A percentile compares a stretch with the other conserved stretches of the same genome.
Evolutionary conservation across 2,329 filamentous ascomycete genomes (phyloP).

Genomic region (Exophiala lecanii-corni): DNA sequence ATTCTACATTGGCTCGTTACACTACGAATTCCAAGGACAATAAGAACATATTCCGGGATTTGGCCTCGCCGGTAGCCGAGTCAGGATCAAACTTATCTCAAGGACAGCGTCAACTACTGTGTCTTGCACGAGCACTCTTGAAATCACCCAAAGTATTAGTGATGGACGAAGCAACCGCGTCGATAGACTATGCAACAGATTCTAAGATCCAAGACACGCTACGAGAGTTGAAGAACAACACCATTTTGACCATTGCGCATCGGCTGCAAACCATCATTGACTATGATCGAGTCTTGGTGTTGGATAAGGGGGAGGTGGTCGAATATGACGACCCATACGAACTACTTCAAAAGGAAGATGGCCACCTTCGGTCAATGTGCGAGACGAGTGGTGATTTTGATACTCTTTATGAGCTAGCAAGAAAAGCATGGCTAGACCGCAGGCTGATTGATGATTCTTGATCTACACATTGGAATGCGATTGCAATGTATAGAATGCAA

Average conservation of each 20-base stretch:
- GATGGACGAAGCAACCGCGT: slow-evolving; percentile 98
- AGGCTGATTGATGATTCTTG: slow-evolving; percentile 40
- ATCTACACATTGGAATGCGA: too few relatives aligned
- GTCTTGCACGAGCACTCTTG: slow-evolving; percentile 85
- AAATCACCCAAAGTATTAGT: slow-evolving; percentile 90
- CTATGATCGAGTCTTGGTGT: slow-evolving; percentile 93
- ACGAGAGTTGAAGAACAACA: slow-evolving; percentile 78
- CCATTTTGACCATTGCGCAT: slow-evolving; percentile 95
- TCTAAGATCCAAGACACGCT: slow-evolving; percentile 95
- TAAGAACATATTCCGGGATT: slow-evolving; percentile 90
- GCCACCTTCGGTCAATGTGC: slow-evolving; percentile 64
- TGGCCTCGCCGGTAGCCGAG: slow-evolving; percentile 77
- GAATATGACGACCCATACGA: slow-evolving; percentile 90
- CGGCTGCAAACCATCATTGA: slow-evolving; percentile 94
- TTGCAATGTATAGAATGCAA: too few relatives aligned
- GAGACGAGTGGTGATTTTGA: slow-evolving; percentile 64
- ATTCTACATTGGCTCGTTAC: slow-evolving; percentile 19
- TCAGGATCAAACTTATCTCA: slow-evolving; percentile 93
- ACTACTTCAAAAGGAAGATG: slow-evolving; percentile 66
- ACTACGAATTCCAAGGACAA: slow-evolving; percentile 52
- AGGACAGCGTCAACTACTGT: slow-evolving; percentile 90
- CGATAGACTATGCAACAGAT: slow-evolving; percentile 94
- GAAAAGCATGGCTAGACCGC: slow-evolving; percentile 45
- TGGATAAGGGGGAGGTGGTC: slow-evolving; percentile 81
- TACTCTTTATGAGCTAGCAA: slow-evolving; percentile 51